Conservation (phyloP, 2,329 filamentous ascomycete genomes). For the Cryoendolithus antarcticus region DNA sequence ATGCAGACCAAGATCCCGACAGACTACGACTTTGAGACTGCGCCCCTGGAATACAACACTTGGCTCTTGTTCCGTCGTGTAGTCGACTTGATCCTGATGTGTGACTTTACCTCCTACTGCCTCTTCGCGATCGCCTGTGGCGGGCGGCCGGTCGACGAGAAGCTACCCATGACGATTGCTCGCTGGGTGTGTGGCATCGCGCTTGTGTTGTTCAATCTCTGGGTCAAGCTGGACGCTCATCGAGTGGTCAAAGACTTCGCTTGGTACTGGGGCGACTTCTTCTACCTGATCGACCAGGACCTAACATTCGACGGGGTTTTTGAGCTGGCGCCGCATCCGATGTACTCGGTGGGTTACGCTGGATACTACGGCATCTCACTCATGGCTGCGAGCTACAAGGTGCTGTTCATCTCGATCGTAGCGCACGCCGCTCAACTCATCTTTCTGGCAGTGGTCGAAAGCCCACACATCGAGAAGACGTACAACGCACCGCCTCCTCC, state of each 20-base stretch:
- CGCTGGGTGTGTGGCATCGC: constrained; percentile 70
- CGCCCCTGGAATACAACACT: constrained; percentile 96
- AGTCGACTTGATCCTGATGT: constrained; percentile 96
- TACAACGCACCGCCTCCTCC: constrained; percentile 77
- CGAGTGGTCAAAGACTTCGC: constrained; percentile 97
- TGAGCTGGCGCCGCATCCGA: constrained; percentile 95
- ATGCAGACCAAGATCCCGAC: constrained; percentile 87
- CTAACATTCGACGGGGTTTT: constrained; percentile 97
- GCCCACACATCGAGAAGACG: constrained; percentile 94
- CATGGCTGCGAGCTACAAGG: constrained; percentile 95
- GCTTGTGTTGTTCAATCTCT: constrained; percentile 86
- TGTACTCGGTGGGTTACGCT: constrained; percentile 97
- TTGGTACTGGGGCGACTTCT: constrained; percentile 99
- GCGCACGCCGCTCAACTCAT: constrained; percentile 90
- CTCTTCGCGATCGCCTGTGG: constrained; percentile 87
- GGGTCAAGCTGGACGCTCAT: constrained; percentile 97
- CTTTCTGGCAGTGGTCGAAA: constrained; percentile 85
- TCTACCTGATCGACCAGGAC: constrained; percentile 95
- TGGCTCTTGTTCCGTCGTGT: constrained; percentile 94
- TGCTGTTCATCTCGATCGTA: constrained; percentile 90
- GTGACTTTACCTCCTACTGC: constrained; percentile 94
- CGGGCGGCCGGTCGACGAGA: constrained; percentile 61
- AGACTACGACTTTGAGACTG: constrained; percentile 87
- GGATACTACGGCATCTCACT: constrained; percentile 97
- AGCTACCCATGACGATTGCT: constrained; percentile 51